Percentiles rank a stretch among this genome's conserved stretches.
These are phyloP conservation scores for Hyphochytrium catenoides DNA, from an alignment of 352 stramenopile genomes.

Conservation along the genomic window DNA sequence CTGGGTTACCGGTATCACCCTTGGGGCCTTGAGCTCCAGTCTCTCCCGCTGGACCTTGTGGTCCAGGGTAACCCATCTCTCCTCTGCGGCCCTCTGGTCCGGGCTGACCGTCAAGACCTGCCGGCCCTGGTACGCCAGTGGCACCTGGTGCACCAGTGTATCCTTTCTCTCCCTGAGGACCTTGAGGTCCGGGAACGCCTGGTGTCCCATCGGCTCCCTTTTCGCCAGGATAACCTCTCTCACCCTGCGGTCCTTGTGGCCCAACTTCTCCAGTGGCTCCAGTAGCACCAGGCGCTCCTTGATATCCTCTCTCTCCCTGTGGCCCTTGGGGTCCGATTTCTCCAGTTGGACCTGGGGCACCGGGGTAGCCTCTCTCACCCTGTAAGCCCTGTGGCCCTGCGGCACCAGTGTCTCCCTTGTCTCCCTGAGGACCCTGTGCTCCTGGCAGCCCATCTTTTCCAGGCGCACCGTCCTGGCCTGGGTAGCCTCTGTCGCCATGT, in stretches of 20 bases:
- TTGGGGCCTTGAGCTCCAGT: neutral
- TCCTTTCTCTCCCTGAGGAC: constrained; percentile 2
- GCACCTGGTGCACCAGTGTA: constrained; percentile 1
- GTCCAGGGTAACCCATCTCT: neutral
- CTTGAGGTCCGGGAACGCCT: constrained; percentile 1
- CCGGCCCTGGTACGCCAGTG: constrained; percentile 2
- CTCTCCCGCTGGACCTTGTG: constrained; percentile 1
- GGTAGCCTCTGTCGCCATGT: no score
- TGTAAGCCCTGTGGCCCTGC: no score
- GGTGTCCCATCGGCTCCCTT: constrained; percentile 1
- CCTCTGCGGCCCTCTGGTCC: neutral
- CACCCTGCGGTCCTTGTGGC: neutral
- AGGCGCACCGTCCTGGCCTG: no score
- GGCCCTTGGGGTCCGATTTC: no score
- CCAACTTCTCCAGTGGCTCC: constrained; percentile 1
- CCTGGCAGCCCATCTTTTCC: no score
- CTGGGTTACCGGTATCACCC: constrained; percentile 2
- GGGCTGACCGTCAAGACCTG: neutral
- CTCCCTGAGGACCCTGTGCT: no score
- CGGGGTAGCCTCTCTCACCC: no score
- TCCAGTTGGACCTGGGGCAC: no score
- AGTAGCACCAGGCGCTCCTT: constrained; percentile 1
- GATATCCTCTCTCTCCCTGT: no score
- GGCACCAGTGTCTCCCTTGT: no score
- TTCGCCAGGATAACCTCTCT: neutral